Evolutionary conservation across 1,284 basidiomycete species (phyloP).

Genomic region (Apiotrichum laibachii): DNA sequence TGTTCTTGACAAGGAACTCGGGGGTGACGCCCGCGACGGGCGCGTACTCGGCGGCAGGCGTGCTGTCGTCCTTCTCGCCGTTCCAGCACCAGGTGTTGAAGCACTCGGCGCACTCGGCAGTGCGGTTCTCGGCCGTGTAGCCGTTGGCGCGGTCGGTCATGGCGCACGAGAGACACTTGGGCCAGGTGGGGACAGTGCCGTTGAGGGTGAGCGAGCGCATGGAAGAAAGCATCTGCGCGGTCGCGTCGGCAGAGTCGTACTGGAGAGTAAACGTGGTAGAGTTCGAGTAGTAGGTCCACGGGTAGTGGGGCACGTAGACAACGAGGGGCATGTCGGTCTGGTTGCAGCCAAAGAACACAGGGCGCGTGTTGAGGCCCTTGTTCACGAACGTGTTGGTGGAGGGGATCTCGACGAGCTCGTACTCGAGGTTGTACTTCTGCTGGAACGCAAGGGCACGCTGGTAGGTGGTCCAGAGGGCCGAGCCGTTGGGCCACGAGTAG

Average conservation of each 20-base stretch:
- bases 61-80: conserved; percentile 34
- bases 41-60: conserved; percentile 17
- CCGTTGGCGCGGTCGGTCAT: conserved; percentile 49
- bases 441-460: conserved; percentile 33
- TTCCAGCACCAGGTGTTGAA: conserved; percentile 51
- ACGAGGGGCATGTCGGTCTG: conserved; percentile 51
- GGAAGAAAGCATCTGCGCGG: conserved; percentile 39
- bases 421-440: conserved; percentile 29
- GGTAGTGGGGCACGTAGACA: conserved; percentile 55
- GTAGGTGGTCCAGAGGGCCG: conserved; percentile 49
- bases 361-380: conserved; percentile 56
- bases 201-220: conserved; percentile 45
- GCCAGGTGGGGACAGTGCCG: conserved; percentile 44
- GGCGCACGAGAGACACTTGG: conserved; percentile 53
- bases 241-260: conserved; percentile 46
- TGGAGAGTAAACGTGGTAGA: conserved; percentile 50
- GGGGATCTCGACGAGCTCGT: conserved; percentile 53
- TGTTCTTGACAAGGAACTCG: conserved; percentile 26
- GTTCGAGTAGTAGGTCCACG: conserved; percentile 51
- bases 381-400: conserved; percentile 55
- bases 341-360: conserved; percentile 51
- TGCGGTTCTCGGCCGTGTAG: conserved; percentile 36
- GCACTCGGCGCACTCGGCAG: conserved; percentile 44
- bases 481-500: conserved; percentile 56
- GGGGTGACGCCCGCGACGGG: conserved; percentile 32